phyloP scores from a whole-genome alignment of 495 filamentous ascomycete genomes.

The Echria macrotheca region DNA sequence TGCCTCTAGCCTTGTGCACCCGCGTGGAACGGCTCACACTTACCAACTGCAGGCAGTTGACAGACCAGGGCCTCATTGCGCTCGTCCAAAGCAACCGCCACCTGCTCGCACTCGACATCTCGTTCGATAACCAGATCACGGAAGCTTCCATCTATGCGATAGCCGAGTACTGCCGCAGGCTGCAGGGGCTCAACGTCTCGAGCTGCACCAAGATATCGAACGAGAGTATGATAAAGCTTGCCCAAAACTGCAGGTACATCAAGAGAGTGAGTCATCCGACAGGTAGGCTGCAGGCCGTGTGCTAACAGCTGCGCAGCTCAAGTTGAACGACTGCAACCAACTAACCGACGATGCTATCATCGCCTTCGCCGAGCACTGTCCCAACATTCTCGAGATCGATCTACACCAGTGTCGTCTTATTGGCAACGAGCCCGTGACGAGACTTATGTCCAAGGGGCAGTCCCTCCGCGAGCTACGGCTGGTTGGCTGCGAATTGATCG shows the following conservation, averaged over 20 bases:
- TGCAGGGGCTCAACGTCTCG: constrained; percentile 93
- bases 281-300: background rate
- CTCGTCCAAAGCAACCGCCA: constrained; percentile 74
- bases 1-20: constrained; percentile 77
- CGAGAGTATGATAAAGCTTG: constrained; percentile 74
- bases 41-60: constrained; percentile 80
- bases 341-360: constrained; percentile 73
- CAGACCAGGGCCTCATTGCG: constrained; percentile 74
- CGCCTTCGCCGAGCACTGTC: constrained; percentile 81
- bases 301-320: constrained; percentile 56
- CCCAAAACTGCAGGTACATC: constrained; percentile 75
- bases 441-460: constrained; percentile 66
- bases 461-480: constrained; percentile 85
- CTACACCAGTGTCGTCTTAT: constrained; percentile 78
- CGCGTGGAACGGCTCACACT: constrained; percentile 90
- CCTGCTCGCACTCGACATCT: constrained; percentile 87
- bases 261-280: constrained; percentile 63
- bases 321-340: constrained; percentile 83
- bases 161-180: constrained; percentile 68
- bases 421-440: constrained; percentile 72
- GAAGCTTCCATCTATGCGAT: constrained; percentile 77
- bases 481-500: constrained; percentile 74
- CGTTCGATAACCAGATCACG: constrained; percentile 70
- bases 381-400: constrained; percentile 92
- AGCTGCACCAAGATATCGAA: constrained; percentile 80